A percentile compares a stretch with the other conserved stretches of the same genome.
These are phyloP conservation scores for Lentinus tigrinus DNA, from an alignment of 768 basidiomycete species.

Conservation along the genomic window DNA sequence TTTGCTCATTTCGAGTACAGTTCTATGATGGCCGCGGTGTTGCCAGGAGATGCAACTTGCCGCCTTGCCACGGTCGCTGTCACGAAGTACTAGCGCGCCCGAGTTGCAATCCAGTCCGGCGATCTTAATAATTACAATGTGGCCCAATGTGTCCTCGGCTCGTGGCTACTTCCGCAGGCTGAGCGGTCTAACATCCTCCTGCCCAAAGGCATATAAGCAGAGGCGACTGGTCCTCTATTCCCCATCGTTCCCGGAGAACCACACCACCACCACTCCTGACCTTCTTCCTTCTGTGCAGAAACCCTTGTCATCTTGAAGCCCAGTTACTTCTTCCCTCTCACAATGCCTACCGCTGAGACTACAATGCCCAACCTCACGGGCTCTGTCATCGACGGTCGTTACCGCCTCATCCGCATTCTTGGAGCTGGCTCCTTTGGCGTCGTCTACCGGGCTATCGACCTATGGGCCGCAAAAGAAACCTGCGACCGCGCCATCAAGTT, in stretches of 20 bases:
- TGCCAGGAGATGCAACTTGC: no score
- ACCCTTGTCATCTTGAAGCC: no score
- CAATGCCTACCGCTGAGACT: constrained; percentile 19
- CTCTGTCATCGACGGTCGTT: constrained; percentile 6
- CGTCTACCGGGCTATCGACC: constrained; percentile 25
- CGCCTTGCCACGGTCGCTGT: no score
- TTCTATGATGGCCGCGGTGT: no score
- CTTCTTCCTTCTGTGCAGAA: neutral
- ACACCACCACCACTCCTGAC: neutral
- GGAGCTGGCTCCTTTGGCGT: constrained; percentile 25
- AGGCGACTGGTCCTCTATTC: neutral
- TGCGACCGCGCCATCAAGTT: constrained; percentile 22
- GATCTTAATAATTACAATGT: no score
- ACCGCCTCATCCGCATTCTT: constrained; percentile 13
- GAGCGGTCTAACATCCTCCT: no score
- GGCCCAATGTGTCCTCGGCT: no score
- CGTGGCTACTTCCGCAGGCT: no score
- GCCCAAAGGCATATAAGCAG: no score
- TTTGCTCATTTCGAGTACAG: no score
- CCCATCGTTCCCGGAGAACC: neutral
- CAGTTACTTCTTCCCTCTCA: neutral
- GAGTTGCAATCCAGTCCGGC: no score
- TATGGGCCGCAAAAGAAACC: constrained; percentile 3
- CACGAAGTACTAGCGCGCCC: no score
- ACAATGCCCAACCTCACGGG: constrained; percentile 22